These are phyloP conservation scores for Talaromyces stipitatus DNA, from an alignment of 495 filamentous ascomycete genomes.

Conservation along the genomic window DNA sequence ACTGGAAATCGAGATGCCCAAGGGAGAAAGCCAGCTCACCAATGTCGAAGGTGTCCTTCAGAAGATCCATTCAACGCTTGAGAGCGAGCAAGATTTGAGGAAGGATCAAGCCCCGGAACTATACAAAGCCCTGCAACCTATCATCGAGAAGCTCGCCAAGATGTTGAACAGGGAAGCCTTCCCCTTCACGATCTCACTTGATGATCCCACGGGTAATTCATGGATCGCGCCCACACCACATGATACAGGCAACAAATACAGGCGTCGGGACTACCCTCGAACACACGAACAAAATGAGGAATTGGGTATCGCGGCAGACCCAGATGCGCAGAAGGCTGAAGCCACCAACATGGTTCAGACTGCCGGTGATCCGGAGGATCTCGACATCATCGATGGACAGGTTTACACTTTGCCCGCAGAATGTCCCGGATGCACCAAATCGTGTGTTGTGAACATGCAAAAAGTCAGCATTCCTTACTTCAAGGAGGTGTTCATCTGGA, in stretches of 20 bases:
- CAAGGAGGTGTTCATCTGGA: conserved; percentile 89
- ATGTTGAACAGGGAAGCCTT: conserved; percentile 69
- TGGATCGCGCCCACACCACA: conserved; percentile 84
- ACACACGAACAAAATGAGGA: conserved; percentile 77
- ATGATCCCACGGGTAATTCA: conserved; percentile 94
- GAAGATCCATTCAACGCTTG: conserved; percentile 68
- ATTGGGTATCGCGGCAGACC: conserved; percentile 56
- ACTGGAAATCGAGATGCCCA: conserved; percentile 83
- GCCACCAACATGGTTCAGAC: conserved; percentile 10
- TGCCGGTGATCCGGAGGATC: conserved; percentile 40
- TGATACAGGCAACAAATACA: conserved; percentile 69
- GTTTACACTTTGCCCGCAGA: conserved; percentile 84
- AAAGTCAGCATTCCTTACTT: conserved; percentile 96
- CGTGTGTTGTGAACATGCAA: conserved; percentile 84
- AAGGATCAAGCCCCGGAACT: conserved; percentile 68
- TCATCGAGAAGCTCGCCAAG: conserved; percentile 60
- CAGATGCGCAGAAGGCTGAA: conserved; percentile 21
- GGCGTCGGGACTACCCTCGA: conserved; percentile 69
- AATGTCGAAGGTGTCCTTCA: conserved; percentile 84
- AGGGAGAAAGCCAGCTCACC: conserved; percentile 79
- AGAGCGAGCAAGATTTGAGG: conserved; percentile 63
- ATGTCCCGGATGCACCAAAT: conserved; percentile 82
- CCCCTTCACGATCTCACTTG: conserved; percentile 79
- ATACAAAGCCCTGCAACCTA: conserved; percentile 61
- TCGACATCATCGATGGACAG: conserved; percentile 79